phyloP scores from a whole-genome alignment of 2,329 filamentous ascomycete species.

The Eutypella sp. region DNA sequence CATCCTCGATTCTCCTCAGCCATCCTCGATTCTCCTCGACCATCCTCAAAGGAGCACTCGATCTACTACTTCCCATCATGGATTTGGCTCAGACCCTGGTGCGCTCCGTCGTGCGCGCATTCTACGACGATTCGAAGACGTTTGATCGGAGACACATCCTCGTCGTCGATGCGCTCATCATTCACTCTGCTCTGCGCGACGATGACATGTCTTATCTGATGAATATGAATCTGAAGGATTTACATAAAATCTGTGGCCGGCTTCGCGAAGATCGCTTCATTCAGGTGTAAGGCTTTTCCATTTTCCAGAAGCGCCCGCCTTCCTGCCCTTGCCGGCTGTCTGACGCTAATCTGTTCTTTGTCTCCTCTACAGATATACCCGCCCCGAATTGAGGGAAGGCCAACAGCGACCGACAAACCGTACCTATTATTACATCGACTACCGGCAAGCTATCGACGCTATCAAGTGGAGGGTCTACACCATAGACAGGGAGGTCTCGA shows the following conservation, averaged over 20 bases:
- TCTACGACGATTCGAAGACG: slow-evolving; percentile 60
- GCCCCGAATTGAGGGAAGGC: slow-evolving; percentile 73
- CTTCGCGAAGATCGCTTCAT: slow-evolving; percentile 84
- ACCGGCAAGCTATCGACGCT: slow-evolving; percentile 87
- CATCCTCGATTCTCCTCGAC: too few species aligned
- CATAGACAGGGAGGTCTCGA: slow-evolving; percentile 83
- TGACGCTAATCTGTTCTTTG: slow-evolving; percentile 4
- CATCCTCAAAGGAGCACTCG: background rate
- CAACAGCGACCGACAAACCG: slow-evolving; percentile 76
- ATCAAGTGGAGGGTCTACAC: slow-evolving; percentile 93
- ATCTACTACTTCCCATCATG: slow-evolving; percentile 26
- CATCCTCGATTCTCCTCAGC: too few species aligned
- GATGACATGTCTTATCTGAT: slow-evolving; percentile 84
- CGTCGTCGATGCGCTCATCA: slow-evolving; percentile 71
- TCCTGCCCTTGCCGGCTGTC: background rate
- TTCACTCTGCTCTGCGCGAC: slow-evolving; percentile 73
- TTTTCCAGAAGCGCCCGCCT: slow-evolving; percentile 3
- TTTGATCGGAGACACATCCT: slow-evolving; percentile 66
- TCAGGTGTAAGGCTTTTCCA: slow-evolving; percentile 56
- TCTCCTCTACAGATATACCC: slow-evolving; percentile 51
- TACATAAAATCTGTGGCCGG: slow-evolving; percentile 82
- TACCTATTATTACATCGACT: slow-evolving; percentile 97
- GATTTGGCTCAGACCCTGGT: slow-evolving; percentile 69
- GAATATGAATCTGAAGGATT: slow-evolving; percentile 83
- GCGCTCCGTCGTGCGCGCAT: slow-evolving; percentile 75